phyloP scores from a whole-genome alignment of 2,329 filamentous ascomycete species.

The Colletotrichum horii region DNA sequence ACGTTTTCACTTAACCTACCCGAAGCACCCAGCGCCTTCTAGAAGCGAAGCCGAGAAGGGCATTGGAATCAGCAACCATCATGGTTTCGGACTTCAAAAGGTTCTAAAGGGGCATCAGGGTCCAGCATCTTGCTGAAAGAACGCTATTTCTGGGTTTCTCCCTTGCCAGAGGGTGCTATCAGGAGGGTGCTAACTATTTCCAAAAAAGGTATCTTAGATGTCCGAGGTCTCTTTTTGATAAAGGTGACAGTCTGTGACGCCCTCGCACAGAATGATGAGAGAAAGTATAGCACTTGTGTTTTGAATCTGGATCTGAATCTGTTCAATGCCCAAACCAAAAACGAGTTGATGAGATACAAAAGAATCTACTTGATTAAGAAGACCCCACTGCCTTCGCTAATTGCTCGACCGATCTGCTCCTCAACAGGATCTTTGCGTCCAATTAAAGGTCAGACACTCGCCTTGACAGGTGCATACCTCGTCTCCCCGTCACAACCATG shows the following conservation, averaged over 20 bases:
- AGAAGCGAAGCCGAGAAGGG: background rate
- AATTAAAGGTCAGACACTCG: rapidly evolving
- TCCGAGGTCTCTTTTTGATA: rapidly evolving
- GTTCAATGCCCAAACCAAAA: rapidly evolving
- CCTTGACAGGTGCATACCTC: background rate
- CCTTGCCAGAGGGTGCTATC: background rate
- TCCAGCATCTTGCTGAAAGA: background rate
- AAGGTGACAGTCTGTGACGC: rapidly evolving
- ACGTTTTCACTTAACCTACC: rapidly evolving
- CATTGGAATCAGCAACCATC: background rate
- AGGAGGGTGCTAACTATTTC: background rate
- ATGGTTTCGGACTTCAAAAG: background rate
- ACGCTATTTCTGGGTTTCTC: background rate
- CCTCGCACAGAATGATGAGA: background rate
- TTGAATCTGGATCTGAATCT: rapidly evolving
- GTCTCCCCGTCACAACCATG: background rate
- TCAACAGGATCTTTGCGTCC: background rate
- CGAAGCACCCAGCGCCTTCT: rapidly evolving
- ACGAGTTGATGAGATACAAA: rapidly evolving
- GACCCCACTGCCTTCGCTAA: rapidly evolving
- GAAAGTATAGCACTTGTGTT: rapidly evolving
- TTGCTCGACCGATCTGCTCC: rapidly evolving
- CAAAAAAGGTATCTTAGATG: background rate
- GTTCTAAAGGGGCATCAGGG: background rate
- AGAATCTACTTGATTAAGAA: background rate